Conservation (phyloP, 2,329 filamentous ascomycete species). For the Microcyclosporella mali region DNA sequence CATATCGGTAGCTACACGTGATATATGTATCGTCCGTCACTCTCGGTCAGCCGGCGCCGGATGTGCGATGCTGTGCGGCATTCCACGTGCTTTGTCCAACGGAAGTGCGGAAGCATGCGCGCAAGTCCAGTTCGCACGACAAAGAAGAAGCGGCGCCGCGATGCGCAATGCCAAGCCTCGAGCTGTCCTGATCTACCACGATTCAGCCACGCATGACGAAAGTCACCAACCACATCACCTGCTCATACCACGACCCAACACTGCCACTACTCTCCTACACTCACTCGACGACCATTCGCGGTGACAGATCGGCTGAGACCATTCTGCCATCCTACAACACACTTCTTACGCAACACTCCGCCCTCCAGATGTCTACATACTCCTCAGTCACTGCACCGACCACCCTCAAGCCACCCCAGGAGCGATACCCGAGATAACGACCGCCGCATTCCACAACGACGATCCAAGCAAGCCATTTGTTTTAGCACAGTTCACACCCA, state of each 20-base stretch:
- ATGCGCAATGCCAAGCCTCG: no score
- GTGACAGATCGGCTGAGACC: no score
- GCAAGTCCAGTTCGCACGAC: no score
- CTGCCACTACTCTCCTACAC: not conserved
- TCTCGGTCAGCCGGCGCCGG: no score
- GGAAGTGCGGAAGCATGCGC: no score
- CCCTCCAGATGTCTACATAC: conserved; percentile 22
- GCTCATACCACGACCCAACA: not conserved
- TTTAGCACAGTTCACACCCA: conserved; percentile 4
- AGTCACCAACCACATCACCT: no score
- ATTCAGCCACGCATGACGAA: no score
- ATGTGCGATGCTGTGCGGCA: conserved; percentile 7
- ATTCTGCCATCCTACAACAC: no score
- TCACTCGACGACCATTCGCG: not conserved
- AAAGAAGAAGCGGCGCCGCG: no score
- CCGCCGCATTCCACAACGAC: conserved; percentile 3
- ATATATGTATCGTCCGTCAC: no score
- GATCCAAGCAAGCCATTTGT: not conserved
- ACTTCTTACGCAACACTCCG: not conserved
- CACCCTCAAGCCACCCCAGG: conserved; percentile 15
- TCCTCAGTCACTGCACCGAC: conserved; percentile 6
- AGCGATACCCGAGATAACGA: conserved; percentile 19
- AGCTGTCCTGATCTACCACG: no score
- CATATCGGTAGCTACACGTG: no score
- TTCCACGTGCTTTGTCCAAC: conserved; percentile 3